Evolutionary conservation across 2,329 filamentous ascomycete genomes (phyloP).

Genomic region (Calonectria leucothoes): DNA sequence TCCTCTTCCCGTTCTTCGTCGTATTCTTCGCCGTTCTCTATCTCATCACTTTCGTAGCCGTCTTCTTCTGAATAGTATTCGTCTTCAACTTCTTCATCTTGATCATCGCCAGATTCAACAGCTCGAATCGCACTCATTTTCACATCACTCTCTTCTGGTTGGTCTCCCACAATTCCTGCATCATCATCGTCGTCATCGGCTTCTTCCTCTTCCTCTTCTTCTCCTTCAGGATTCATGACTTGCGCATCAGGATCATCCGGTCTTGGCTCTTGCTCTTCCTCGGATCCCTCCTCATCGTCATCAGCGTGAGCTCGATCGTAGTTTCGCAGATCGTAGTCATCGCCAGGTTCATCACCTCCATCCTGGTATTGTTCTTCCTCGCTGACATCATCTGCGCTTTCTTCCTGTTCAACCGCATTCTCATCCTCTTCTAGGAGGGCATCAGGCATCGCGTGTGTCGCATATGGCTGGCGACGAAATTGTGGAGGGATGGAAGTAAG

Average conservation of each 20-base stretch:
- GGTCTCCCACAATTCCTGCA: slow-evolving; percentile 37
- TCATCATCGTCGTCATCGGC: slow-evolving; percentile 35
- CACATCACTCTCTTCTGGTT: slow-evolving; percentile 41
- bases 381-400: slow-evolving; percentile 12
- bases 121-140: slow-evolving; percentile 20
- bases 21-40: slow-evolving; percentile 29
- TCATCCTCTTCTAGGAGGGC: neutral
- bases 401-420: slow-evolving; percentile 21
- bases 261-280: slow-evolving; percentile 44
- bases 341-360: slow-evolving; percentile 44
- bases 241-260: slow-evolving; percentile 38
- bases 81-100: slow-evolving; percentile 33
- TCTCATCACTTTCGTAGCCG: slow-evolving; percentile 39
- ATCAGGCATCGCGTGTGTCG: slow-evolving; percentile 1
- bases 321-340: slow-evolving; percentile 49
- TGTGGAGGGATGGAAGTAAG: neutral
- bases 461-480: neutral
- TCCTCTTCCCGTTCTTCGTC: slow-evolving; percentile 31
- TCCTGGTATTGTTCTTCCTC: slow-evolving; percentile 39
- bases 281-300: slow-evolving; percentile 47
- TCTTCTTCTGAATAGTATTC: slow-evolving; percentile 44
- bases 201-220: slow-evolving; percentile 42
- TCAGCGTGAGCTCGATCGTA: slow-evolving; percentile 47
- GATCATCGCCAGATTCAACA: slow-evolving; percentile 19
- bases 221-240: slow-evolving; percentile 35